Base-by-base conservation (phyloP, 2,329 filamentous ascomycete genomes). In the Herpomyces periplanetae region DNA sequence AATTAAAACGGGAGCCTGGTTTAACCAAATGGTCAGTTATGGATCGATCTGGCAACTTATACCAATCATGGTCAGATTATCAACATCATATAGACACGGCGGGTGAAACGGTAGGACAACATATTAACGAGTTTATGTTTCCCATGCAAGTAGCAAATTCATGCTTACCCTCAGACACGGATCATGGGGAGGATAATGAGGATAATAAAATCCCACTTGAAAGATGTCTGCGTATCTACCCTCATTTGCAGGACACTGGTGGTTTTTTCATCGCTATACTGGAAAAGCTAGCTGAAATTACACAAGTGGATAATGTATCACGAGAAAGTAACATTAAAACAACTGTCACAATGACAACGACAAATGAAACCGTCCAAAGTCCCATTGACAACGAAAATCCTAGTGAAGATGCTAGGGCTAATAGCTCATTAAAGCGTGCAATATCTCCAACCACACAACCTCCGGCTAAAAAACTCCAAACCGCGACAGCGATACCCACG, bases 261-360 rank as follows among this genome's bases (percentile, higher is more conserved):
- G 75, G 64, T 10, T 96, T 96, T 48, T 96, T 96, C 43, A 88
- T 96, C 34, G 63, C 71, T 1, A 73, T 88, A 1, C 42, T 96
- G 8, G 65, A 88, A 44, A 96, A 96, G 49, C 60, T 61, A 35
- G 51, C 55, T 11, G 80, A 88, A 27, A 71, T 85, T 35, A 63
- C 52, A 34, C n/a, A n/a, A n/a, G n/a, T n/a, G n/a, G n/a, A n/a
- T n/a, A n/a, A n/a, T n/a, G 3, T 44, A 48, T 22, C 34, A 40
- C 21, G 51, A 49, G 31, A 23, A 27, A 19, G 17, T 24, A 25
- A 10, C 28, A 27, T 20, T 23, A 23, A 14, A 23, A 13, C 24
- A 30, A 21, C 17, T 18, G 8, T 6, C 8, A n/a, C 17, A 18
- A 18, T 6, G 17, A n/a, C 9, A 6, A 6, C 8, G 17, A 6